Evolutionary conservation across 176 grass and related monocot genomes (phyloP), one percentile per base, ranked within the genome.

Genomic region (maize (Zea mays)): DNA sequence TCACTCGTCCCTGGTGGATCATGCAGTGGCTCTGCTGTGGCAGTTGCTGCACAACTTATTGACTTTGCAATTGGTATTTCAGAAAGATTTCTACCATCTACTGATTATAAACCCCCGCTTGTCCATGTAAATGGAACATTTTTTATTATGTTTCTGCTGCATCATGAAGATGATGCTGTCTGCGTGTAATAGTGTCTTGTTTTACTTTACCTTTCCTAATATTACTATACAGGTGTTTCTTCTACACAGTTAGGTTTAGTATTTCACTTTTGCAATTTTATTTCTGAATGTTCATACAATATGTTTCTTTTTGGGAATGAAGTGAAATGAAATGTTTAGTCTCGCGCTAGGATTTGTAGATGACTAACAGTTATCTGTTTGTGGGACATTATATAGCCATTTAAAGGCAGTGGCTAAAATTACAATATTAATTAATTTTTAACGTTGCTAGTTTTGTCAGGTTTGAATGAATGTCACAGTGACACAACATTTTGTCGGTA

Each of bases 11-110:
- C 92, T 71, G 92, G 92, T 75, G 96, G 96, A 73, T 99, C 96
- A 81, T 99, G 90, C 71, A 99, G 96, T 68, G 92, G 92, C 48
- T 82, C 96, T 69, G 89, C 96, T 74, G 92, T 90, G 21, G 87
- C 92, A 58, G 92, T 99, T 90, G 86, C 90, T 74, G 81, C 90
- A 61, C 71, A 94, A 77, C 85, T 95, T 82, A 87, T 88, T 37
- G 90, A 99, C 65, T 90, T 99, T 83, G 87, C 96, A 81, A 90
- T 99, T 77, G 96, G 96, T 99, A 95, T 82, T 62, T 71, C 4
- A 33, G 37, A 35, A 86, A 50, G 58, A 51, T 59, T 48, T 52
- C 9, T 78, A 75, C 10, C 21, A 21, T 73, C 10, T 34, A 66
- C 55, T 10, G 15, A 12, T 70, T 78, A 43, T 54, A 79, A 51